Evolutionary conservation across 768 basidiomycete genomes (phyloP), one percentile per base, ranked within the genome.

Genomic region (Lentinus brumalis): DNA sequence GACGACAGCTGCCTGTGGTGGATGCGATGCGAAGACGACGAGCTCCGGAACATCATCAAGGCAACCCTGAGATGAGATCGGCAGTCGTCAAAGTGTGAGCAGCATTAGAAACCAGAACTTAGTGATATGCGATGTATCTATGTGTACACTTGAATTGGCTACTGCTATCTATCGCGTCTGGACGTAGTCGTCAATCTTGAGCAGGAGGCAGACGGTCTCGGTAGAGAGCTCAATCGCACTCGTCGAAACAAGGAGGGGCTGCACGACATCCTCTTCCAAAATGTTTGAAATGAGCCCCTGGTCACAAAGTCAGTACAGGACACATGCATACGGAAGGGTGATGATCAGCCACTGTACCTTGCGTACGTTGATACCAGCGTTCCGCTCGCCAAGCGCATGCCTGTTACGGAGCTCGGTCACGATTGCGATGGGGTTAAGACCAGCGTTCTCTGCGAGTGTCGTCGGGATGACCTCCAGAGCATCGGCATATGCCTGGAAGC

Each of bases 401-500:
- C 95, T 85, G 78, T 99, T 99, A 64, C 97, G 86, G 56, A 99
- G 81, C 71, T 99, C 97, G 30, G 97, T 99, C 56, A 99, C 96
- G 71, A 99, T 98, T 7, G 94, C 89, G 66, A 99, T 98, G 6
- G 97, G 94, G 76, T 98, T 97, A 59, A 99, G 81, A 45, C 97
- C 97, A 26, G 97, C 97, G 72, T 99, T 99, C 78, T 99, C 97
- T 29, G 97, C 97, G 21, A 99, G 81, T 0, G 97, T 99, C 2
- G 90, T 96, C 4, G 97, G 97, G 63, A 99, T 98, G 63, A 98
- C 92, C 75, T 98, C 97, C 51, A 99, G 83, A 1, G 97, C 95
- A 69, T 98, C 96, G 31, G 97, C 96, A 70, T 94, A 99, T 4
- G 95, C 96, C 69, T 97, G 93, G 87, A 98, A 97, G 76, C 97